These are phyloP conservation scores for Neurospora tetraspora DNA, from an alignment of 495 filamentous ascomycete species.

Conservation along the genomic window DNA sequence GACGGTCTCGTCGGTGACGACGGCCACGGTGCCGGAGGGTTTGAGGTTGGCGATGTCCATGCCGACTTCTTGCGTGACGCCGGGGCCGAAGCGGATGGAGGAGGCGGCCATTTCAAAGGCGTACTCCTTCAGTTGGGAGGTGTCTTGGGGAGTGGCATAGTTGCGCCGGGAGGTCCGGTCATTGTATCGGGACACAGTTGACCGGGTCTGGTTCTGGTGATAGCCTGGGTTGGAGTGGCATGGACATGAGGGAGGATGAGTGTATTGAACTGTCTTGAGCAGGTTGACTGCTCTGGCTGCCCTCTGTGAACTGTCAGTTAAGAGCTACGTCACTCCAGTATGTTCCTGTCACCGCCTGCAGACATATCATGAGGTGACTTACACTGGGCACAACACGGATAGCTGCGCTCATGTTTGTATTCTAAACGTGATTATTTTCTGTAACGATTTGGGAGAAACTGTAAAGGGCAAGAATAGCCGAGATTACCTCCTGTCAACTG, in stretches of 20 bases:
- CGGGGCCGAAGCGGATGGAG: slow-evolving; percentile 85
- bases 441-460: background rate
- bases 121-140: slow-evolving; percentile 76
- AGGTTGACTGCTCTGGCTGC: slow-evolving; percentile 71
- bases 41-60: slow-evolving; percentile 96
- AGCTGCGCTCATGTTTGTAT: slow-evolving; percentile 34
- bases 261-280: slow-evolving; percentile 79
- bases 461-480: background rate
- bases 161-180: slow-evolving; percentile 24
- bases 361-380: slow-evolving; percentile 9
- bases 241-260: slow-evolving; percentile 81
- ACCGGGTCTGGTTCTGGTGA: slow-evolving; percentile 42
- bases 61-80: slow-evolving; percentile 92
- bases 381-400: slow-evolving; percentile 50
- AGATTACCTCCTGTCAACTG: background rate
- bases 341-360: background rate
- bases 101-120: slow-evolving; percentile 98
- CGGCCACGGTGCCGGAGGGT: slow-evolving; percentile 63
- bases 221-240: slow-evolving; percentile 81
- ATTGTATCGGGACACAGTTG: slow-evolving; percentile 27
- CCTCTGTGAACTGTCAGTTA: slow-evolving; percentile 33
- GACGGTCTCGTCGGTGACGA: slow-evolving; percentile 82
- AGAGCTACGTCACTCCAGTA: background rate
- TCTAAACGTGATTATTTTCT: background rate
- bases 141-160: slow-evolving; percentile 63